A percentile compares a stretch with the other conserved stretches of the same genome.
Evolutionary conservation across 768 basidiomycete genomes (phyloP).

Genomic region (Leccinum disarticulatum): DNA sequence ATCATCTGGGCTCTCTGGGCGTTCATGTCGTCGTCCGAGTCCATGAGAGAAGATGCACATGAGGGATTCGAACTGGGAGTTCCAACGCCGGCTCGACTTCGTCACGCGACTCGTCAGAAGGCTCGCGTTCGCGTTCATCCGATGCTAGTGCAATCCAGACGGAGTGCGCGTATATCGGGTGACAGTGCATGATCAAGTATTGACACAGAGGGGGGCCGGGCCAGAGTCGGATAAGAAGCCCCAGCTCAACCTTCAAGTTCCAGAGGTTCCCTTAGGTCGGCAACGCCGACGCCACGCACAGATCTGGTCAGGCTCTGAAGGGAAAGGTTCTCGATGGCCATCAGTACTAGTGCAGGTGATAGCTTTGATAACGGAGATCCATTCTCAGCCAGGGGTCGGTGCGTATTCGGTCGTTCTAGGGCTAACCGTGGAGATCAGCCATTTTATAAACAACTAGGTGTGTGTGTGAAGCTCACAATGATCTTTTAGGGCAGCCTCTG

Average conservation of each 20-base stretch:
- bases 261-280: conserved; percentile 84
- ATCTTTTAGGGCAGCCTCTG: conserved; percentile 69
- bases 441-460: conserved; percentile 12
- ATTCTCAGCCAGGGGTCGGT: conserved; percentile 67
- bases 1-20: too few species aligned
- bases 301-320: conserved; percentile 81
- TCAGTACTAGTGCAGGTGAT: conserved; percentile 80
- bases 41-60: too few species aligned
- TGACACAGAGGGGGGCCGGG: conserved; percentile 68
- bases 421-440: conserved; percentile 37
- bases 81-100: too few species aligned
- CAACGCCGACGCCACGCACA: conserved; percentile 79
- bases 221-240: conserved; percentile 75
- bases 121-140: too few species aligned
- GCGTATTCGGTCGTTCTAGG: conserved; percentile 50
- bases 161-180: conserved; percentile 40
- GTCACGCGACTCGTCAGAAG: too few species aligned
- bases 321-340: conserved; percentile 90
- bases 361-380: conserved; percentile 76
- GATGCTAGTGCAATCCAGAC: too few species aligned
- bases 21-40: too few species aligned
- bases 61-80: too few species aligned
- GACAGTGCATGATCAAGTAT: conserved; percentile 70
- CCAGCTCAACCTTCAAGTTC: conserved; percentile 84
- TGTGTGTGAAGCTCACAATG: conserved; percentile 54